These are phyloP conservation scores for Saksenaea vasiformis DNA, from an alignment of 371 early-diverging fungal species.

Conservation along the genomic window DNA sequence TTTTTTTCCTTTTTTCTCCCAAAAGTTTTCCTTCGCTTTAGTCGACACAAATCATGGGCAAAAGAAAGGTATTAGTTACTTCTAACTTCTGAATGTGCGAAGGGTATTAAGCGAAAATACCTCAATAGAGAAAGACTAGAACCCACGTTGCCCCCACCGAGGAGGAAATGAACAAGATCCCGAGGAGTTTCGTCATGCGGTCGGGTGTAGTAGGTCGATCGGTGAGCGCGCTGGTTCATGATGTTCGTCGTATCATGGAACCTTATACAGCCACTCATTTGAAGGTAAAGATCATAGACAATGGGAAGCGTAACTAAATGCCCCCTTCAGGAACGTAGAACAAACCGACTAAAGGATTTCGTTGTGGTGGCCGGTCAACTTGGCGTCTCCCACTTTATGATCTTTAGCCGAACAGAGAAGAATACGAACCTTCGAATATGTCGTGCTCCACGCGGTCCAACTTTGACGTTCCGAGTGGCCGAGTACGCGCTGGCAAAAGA, in stretches of 20 bases:
- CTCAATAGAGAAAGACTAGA: constrained; percentile 54
- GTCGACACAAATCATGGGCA: neutral
- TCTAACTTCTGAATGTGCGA: neutral
- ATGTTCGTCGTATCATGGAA: constrained; percentile 89
- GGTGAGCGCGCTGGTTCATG: constrained; percentile 76
- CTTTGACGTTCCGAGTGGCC: constrained; percentile 85
- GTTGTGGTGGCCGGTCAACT: constrained; percentile 86
- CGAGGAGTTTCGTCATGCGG: constrained; percentile 92
- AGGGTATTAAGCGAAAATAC: neutral
- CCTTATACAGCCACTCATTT: constrained; percentile 69
- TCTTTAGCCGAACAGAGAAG: constrained; percentile 85
- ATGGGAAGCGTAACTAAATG: neutral
- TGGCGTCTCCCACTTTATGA: constrained; percentile 85
- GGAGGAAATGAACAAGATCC: constrained; percentile 62
- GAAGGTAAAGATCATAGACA: constrained; percentile 17
- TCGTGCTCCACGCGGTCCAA: constrained; percentile 92
- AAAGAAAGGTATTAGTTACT: neutral
- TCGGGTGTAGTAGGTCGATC: constrained; percentile 83
- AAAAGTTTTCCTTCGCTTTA: neutral
- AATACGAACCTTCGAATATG: constrained; percentile 86
- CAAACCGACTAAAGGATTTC: constrained; percentile 94
- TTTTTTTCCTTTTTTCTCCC: neutral
- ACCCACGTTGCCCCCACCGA: constrained; percentile 54
- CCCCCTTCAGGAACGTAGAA: constrained; percentile 75
- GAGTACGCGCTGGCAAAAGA: constrained; percentile 87